A percentile compares a stretch with the other conserved stretches of the same genome.
phyloP scores from a whole-genome alignment of 345 rosid species.

The Reutealis trisperma region DNA sequence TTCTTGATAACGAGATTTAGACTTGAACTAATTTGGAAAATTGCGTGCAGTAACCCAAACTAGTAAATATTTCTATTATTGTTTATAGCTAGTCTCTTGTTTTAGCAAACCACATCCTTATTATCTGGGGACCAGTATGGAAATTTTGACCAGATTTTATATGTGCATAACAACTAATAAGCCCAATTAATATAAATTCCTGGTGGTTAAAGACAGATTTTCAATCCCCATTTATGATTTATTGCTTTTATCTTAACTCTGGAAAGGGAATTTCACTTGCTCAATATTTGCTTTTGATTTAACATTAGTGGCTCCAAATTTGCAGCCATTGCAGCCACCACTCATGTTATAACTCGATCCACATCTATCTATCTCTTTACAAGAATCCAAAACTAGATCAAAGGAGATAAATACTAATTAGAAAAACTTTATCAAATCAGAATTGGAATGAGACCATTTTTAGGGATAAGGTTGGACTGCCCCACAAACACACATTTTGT shows the following conservation, averaged over 20 bases:
- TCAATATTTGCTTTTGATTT: background rate
- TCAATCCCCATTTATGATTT: background rate
- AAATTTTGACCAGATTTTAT: background rate
- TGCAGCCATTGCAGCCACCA: background rate
- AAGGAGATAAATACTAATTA: background rate
- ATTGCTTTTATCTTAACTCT: background rate
- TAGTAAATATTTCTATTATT: too few relatives aligned
- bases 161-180: background rate
- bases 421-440: background rate
- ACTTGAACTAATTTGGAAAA: too few relatives aligned
- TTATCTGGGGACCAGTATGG: background rate
- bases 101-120: background rate
- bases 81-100: background rate
- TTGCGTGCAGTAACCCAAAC: too few relatives aligned
- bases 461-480: background rate
- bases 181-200: background rate
- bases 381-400: background rate
- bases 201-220: background rate
- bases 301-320: background rate
- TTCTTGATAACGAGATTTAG: too few relatives aligned
- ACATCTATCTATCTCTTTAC: background rate
- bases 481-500: background rate
- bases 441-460: background rate
- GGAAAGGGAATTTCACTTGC: background rate
- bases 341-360: background rate